Evolutionary conservation across 345 rosid genomes (phyloP), one percentile per base, ranked within the genome.

Genomic region (Eucalyptus pauciflora): DNA sequence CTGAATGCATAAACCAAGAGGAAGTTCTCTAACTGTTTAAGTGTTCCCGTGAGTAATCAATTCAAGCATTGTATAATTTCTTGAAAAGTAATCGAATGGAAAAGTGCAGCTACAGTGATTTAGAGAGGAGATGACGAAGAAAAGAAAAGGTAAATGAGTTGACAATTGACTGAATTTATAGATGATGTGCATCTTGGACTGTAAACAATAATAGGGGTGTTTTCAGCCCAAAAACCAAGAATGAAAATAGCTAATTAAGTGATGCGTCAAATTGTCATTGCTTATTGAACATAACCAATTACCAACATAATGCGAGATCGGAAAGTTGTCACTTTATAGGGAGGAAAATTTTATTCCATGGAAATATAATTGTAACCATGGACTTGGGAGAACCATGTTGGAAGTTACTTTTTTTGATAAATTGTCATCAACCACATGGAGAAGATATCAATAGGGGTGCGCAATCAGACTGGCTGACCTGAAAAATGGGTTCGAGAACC

Each of bases 381-480:
- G 76, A 69, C 6, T 69, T 69, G 45, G 80, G 80, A 33, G 43
- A 31, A 69, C 80, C 4, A 69, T 8, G 80, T 17, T 31, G 80
- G 37, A 69, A 16, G 45, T 31, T 17, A 69, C 13, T 17, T 69
- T 69, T 69, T 69, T 7, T 2, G 1, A n/a, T 17, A 69, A 69
- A 69, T 4, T 64, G 4, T 3, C 81, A 37, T 33, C 5, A 14
- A 71, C 25, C 4, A 5, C 81, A 5, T 18, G 81, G 4, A 71
- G 46, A 71, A 37, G 45, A 71, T 71, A 71, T 33, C 14, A 9
- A 3, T 41, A 52, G 58, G 20, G 58, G 5, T 20, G 20, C 2
- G 10, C 58, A 52, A 20, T 2, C 0, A 0, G 5, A 52, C 2
- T 1, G 0, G 24, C 25, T 24, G 10, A 52, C 25, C 58, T 18